Conservation (phyloP, 2,329 filamentous ascomycete genomes). For the Tolypocladium tundrense region DNA sequence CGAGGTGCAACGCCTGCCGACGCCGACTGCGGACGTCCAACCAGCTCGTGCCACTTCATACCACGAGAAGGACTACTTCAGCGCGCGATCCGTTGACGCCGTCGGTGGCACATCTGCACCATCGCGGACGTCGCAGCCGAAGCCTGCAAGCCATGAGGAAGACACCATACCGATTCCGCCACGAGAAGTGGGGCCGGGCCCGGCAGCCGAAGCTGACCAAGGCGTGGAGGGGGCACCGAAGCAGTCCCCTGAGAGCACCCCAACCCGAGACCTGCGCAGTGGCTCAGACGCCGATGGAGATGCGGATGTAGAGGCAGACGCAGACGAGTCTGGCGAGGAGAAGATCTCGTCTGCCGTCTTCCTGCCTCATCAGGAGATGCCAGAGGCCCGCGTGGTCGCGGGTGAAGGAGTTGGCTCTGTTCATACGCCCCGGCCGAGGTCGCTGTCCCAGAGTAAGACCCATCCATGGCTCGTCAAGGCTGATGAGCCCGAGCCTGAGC, state of each 20-base stretch:
- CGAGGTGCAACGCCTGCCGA: not conserved
- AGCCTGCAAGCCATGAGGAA: constrained; percentile 11
- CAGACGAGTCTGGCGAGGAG: constrained; percentile 61
- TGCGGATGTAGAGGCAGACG: constrained; percentile 25
- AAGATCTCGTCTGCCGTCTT: constrained; percentile 83
- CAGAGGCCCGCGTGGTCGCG: constrained; percentile 19
- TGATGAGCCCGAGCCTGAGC: constrained; percentile 34
- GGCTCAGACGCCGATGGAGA: constrained; percentile 6
- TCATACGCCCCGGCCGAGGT: constrained; percentile 39
- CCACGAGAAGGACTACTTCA: constrained; percentile 8
- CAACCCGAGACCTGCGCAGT: constrained; percentile 27
- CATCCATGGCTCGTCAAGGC: constrained; percentile 50
- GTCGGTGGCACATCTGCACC: constrained; percentile 2
- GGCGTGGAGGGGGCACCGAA: constrained; percentile 18
- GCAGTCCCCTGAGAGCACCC: constrained; percentile 28
- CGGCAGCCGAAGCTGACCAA: constrained; percentile 14
- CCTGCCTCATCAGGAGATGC: constrained; percentile 59
- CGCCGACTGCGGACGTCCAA: not conserved
- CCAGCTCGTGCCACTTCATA: not conserved
- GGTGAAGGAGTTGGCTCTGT: constrained; percentile 22
- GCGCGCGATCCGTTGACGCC: constrained; percentile 4
- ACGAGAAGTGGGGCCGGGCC: constrained; percentile 13
- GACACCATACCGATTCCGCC: constrained; percentile 10
- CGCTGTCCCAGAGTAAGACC: constrained; percentile 24
- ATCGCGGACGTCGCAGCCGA: constrained; percentile 8